A percentile compares a stretch with the other conserved stretches of the same genome.
phyloP scores from a whole-genome alignment of 441 rosid genomes.

The Bruguiera hainesii region DNA sequence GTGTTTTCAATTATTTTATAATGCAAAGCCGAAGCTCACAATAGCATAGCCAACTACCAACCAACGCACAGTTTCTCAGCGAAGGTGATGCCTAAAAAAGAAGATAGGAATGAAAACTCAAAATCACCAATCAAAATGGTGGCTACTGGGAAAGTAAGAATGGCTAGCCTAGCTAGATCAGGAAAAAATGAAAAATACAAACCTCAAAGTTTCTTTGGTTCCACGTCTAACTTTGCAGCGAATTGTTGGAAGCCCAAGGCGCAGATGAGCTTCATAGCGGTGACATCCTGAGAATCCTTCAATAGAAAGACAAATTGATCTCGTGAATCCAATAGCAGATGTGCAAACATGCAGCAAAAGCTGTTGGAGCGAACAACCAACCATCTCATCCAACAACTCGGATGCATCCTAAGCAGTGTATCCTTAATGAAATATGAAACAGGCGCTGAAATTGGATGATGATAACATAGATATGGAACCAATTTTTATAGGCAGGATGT shows the following conservation, averaged over 20 bases:
- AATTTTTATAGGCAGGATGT: neutral
- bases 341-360: no score
- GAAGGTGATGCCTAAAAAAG: constrained; percentile 43
- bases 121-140: neutral
- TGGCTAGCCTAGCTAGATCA: neutral
- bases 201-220: constrained; percentile 86
- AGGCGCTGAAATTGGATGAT: neutral
- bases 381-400: no score
- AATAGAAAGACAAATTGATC: neutral
- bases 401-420: no score
- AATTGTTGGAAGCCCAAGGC: constrained; percentile 72
- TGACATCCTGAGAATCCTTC: constrained; percentile 94
- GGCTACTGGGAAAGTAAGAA: neutral
- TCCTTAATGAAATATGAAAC: neutral
- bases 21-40: no score
- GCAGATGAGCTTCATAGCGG: constrained; percentile 85
- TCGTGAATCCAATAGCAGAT: no score
- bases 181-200: neutral
- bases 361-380: no score
- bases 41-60: no score
- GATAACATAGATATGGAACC: neutral
- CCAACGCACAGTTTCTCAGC: constrained; percentile 10
- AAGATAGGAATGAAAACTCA: neutral
- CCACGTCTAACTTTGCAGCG: constrained; percentile 85
- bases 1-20: no score